Evolutionary conservation across 2,329 filamentous ascomycete genomes (phyloP).

Genomic region (Calcarisporium arbuscula): DNA sequence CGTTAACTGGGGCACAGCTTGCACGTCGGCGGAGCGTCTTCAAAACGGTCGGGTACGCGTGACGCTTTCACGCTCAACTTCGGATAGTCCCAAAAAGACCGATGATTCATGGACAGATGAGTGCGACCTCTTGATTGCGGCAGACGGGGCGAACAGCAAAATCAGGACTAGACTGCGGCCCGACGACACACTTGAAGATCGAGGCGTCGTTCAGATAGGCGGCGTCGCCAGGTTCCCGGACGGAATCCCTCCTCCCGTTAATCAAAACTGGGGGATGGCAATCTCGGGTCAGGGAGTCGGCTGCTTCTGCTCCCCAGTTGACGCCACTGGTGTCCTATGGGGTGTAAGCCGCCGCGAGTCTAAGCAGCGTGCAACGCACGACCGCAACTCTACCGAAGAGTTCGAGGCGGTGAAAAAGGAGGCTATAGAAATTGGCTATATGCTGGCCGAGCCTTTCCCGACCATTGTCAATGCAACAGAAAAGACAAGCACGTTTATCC

Average conservation of each 20-base stretch:
- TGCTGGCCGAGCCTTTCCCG: slow-evolving; percentile 27
- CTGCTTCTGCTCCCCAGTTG: slow-evolving; percentile 39
- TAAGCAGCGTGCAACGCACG: no score
- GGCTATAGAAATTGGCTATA: slow-evolving; percentile 17
- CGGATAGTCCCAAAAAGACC: no score
- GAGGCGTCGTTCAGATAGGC: slow-evolving; percentile 31
- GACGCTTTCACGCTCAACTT: slow-evolving; percentile 8
- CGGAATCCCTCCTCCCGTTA: slow-evolving; percentile 23
- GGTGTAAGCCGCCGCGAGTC: slow-evolving; percentile 28
- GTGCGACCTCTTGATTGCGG: slow-evolving; percentile 38
- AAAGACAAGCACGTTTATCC: slow-evolving; percentile 23
- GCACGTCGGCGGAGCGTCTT: slow-evolving; percentile 16
- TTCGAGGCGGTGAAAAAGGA: slow-evolving; percentile 2
- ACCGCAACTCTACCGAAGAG: no score
- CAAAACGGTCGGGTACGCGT: slow-evolving; percentile 18
- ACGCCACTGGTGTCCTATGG: slow-evolving; percentile 35
- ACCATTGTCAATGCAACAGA: slow-evolving; percentile 30
- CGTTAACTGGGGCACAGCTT: no score
- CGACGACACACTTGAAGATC: slow-evolving; percentile 30
- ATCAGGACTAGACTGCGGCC: slow-evolving; percentile 32
- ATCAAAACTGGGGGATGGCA: slow-evolving; percentile 34
- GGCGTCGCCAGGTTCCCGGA: slow-evolving; percentile 30
- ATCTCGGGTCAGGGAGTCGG: slow-evolving; percentile 30
- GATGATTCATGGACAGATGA: no score
- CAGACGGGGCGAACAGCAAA: slow-evolving; percentile 38